phyloP scores from a whole-genome alignment of 2,329 filamentous ascomycete genomes.

The Coleophoma eucalyptorum region DNA sequence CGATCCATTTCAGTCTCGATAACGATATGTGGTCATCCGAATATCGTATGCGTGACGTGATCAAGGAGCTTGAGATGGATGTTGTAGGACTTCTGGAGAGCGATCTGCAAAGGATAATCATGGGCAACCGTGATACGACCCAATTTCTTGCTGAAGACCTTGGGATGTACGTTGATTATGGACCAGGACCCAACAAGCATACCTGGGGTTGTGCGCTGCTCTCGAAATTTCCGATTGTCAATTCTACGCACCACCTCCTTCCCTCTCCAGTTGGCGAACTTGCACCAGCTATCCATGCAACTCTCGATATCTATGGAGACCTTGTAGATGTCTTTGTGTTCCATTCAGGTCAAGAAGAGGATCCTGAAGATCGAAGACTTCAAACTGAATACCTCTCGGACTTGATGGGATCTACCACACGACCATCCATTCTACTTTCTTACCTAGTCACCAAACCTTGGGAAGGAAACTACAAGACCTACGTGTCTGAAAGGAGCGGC shows the following conservation, averaged over 20 bases:
- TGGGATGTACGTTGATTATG: constrained; percentile 98
- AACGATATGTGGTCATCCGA: constrained; percentile 99
- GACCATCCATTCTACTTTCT: constrained; percentile 80
- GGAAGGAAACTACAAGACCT: constrained; percentile 95
- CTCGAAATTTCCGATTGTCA: constrained; percentile 96
- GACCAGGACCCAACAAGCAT: constrained; percentile 96
- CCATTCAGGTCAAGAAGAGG: constrained; percentile 97
- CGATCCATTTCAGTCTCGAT: constrained; percentile 94
- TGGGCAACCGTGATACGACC: constrained; percentile 96
- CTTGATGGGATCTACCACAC: constrained; percentile 77
- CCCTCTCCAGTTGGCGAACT: constrained; percentile 93
- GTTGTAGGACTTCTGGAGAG: constrained; percentile 92
- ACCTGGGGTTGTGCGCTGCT: constrained; percentile 93
- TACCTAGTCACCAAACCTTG: constrained; percentile 91
- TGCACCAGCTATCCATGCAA: constrained; percentile 95
- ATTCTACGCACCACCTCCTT: constrained; percentile 92
- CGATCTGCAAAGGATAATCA: constrained; percentile 95
- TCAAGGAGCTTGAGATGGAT: constrained; percentile 94
- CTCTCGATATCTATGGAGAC: constrained; percentile 86
- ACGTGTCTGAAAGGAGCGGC: constrained; percentile 78
- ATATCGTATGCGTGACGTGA: constrained; percentile 84
- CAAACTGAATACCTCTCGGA: constrained; percentile 83
- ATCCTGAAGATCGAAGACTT: constrained; percentile 82
- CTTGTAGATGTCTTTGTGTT: constrained; percentile 94
- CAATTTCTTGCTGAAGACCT: constrained; percentile 94